Conservation (phyloP, 805 yeast genomes). For the Ogataea nakhonphanomensis region DNA sequence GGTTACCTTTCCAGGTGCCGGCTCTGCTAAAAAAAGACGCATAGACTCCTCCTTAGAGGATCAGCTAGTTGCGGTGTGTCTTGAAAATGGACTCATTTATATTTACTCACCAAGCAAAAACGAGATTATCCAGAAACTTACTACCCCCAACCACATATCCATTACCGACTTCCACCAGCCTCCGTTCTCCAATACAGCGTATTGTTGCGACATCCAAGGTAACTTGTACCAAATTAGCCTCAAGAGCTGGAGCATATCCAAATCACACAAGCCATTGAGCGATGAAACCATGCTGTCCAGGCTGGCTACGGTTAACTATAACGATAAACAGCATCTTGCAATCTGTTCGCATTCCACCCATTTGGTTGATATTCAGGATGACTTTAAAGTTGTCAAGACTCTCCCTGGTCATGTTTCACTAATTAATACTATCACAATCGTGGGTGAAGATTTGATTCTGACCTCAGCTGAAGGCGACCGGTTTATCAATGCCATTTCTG, state of each 20-base stretch:
- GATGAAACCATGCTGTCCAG: constrained; percentile 24
- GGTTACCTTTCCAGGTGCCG: constrained; percentile 4
- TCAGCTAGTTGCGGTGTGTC: constrained; percentile 54
- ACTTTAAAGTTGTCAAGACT: constrained; percentile 41
- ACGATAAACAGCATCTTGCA: constrained; percentile 43
- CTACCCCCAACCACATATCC: constrained; percentile 15
- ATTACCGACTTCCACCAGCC: constrained; percentile 46
- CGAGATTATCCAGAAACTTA: constrained; percentile 50
- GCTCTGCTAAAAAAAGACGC: constrained; percentile 29
- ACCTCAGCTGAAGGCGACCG: constrained; percentile 78
- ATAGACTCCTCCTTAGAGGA: constrained; percentile 32
- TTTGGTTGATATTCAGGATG: constrained; percentile 41
- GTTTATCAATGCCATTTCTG: constrained; percentile 67
- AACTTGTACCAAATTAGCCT: constrained; percentile 61
- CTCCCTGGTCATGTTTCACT: constrained; percentile 80
- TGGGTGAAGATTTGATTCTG: constrained; percentile 46
- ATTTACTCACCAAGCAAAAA: constrained; percentile 67
- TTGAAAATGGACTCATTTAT: constrained; percentile 60
- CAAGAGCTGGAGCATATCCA: constrained; percentile 37
- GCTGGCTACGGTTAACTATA: constrained; percentile 20
- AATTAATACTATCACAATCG: constrained; percentile 46
- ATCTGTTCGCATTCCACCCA: constrained; percentile 67
- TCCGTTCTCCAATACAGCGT: constrained; percentile 40
- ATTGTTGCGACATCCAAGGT: constrained; percentile 61
- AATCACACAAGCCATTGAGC: constrained; percentile 40